Base-by-base conservation (phyloP, 768 basidiomycete species). In the Boletus pseudopeckii region DNA sequence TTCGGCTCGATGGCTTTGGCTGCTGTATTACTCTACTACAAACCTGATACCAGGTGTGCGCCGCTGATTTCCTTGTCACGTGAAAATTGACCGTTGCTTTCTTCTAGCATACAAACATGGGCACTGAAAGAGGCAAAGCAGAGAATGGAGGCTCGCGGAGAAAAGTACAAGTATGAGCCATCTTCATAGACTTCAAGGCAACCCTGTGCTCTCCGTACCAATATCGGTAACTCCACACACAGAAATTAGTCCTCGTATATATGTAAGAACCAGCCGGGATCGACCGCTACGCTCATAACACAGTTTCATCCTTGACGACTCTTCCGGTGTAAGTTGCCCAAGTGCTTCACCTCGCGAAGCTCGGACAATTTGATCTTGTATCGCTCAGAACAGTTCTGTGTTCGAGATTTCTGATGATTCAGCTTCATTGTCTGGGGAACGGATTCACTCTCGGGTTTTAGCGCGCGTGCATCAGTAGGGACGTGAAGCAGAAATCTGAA, bases 71-170 rank as follows among this genome's bases (percentile, higher is more conserved):
- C 45, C 33, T 43, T 51, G 45, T 42, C 22, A 48, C 50, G 22
- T 53, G 32, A 34, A 10, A 10, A n/a, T 41, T 45, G 48, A 56
- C 41, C 46, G 14, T 20, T 40, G 14, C 20, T 42, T 17, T 15
- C 28, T 6, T 54, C 34, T 63, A 97, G 93, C 68, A 89, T 97
- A 73, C 88, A 92, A 73, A 83, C 86, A 1, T 97, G 94, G 93
- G 94, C 94, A 32, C 72, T 94, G 67, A 79, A 85, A 59, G 93
- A 97, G 71, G 93, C 93, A 10, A 92, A 93, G 72, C 77, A 77
- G 52, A 78, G 93, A 58, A 91, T 97, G 90, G 91, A 93, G 64
- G 92, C 87, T 13, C 83, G 92, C n/a, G 92, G 90, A 46, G 94
- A 95, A 75, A 83, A 86, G 66, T 86, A 88, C 70, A 83, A 88